These are phyloP conservation scores for Ensete glaucum DNA, from an alignment of 176 grass and related monocot genomes.

Conservation along the genomic window DNA sequence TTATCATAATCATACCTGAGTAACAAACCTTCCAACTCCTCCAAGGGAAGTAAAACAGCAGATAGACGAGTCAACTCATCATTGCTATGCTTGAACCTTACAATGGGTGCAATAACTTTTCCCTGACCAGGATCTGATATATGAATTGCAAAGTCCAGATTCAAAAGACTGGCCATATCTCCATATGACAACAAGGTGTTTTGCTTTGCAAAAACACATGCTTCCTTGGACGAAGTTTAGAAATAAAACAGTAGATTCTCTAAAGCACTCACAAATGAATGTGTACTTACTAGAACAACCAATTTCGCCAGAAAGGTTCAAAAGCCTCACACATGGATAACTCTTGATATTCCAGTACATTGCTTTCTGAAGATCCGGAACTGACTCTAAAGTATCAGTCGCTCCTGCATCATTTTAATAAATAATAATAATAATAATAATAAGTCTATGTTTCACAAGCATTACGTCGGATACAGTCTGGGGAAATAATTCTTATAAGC, in stretches of 20 bases:
- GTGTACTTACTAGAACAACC: conserved; percentile 87
- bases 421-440: too few relatives aligned
- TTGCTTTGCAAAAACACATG: conserved; percentile 8
- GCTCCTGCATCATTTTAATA: conserved; percentile 33
- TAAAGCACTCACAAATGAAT: neutral
- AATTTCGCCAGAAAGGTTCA: conserved; percentile 89
- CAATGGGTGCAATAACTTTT: conserved; percentile 70
- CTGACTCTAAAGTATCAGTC: conserved; percentile 50
- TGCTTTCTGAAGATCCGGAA: conserved; percentile 91
- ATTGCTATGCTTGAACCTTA: conserved; percentile 37
- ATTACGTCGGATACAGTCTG: neutral
- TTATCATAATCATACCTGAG: conserved; percentile 40
- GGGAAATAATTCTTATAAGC: neutral
- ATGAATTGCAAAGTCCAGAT: conserved; percentile 8
- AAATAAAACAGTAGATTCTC: conserved; percentile 4
- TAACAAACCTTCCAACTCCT: conserved; percentile 79
- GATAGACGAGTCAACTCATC: conserved; percentile 41
- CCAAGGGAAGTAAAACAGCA: conserved; percentile 55
- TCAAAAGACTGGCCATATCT: conserved; percentile 14
- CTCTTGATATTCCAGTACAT: conserved; percentile 81
- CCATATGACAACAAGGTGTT: conserved; percentile 2
- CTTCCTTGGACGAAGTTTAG: conserved; percentile 1
- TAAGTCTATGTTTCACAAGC: neutral
- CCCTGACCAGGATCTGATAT: conserved; percentile 66
- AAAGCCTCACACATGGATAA: conserved; percentile 79